Evolutionary conservation across 1,284 basidiomycete species (phyloP).

Genomic region (Ceratobasidium sp.): DNA sequence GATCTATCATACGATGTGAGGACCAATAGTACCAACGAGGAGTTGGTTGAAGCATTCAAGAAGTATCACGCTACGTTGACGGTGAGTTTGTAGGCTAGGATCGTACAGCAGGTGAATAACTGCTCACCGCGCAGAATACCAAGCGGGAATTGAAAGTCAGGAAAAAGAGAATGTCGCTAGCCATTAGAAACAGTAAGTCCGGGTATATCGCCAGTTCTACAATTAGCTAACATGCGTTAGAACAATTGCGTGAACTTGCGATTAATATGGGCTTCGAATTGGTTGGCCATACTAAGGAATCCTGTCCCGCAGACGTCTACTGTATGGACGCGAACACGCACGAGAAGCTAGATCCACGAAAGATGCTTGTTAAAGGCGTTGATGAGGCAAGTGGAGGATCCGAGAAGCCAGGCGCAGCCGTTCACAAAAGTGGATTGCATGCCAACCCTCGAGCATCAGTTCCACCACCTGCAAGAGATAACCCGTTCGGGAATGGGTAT

Average conservation of each 20-base stretch:
- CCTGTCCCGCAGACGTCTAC: neutral
- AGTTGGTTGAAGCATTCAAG: neutral
- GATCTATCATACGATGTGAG: neutral
- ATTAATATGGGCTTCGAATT: neutral
- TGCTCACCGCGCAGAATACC: no score
- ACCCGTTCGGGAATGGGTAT: neutral
- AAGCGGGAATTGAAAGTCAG: no score
- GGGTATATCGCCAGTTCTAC: neutral
- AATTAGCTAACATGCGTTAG: no score
- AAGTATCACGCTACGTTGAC: neutral
- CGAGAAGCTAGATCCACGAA: neutral
- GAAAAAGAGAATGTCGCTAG: neutral
- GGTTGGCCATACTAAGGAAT: neutral
- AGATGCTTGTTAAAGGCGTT: slow-evolving; percentile 1
- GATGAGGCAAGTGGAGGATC: neutral
- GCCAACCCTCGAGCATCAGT: neutral
- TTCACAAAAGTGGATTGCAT: neutral
- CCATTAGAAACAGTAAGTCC: neutral
- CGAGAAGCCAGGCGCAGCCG: neutral
- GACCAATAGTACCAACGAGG: neutral
- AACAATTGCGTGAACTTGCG: neutral
- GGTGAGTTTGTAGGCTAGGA: neutral
- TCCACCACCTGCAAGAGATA: neutral
- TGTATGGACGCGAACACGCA: slow-evolving; percentile 14
- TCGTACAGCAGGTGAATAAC: neutral